Base-by-base conservation (phyloP, 768 basidiomycete species). In the Xerocomellus chrysenteron region DNA sequence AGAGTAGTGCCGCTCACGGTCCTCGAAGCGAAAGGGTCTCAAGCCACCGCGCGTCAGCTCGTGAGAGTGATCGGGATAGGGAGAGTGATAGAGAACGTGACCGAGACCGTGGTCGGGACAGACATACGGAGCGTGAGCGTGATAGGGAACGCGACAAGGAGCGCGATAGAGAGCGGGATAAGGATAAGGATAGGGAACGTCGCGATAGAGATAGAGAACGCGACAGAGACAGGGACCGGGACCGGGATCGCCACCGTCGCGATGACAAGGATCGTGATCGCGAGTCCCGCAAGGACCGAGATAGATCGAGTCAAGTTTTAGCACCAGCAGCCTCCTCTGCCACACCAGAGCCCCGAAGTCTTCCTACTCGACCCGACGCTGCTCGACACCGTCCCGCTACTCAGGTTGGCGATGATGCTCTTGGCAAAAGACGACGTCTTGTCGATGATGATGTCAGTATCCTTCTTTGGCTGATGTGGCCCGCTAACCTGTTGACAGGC, bases 371-470 rank as follows among this genome's bases (percentile, higher is more conserved):
- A 52, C 83, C 86, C 39, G 89, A 88, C 52, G 69, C 76, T 19
- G 70, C 79, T 21, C 77, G 87, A 56, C 82, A 86, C 65, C 79
- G 87, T 6, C 57, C 58, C n/a, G 74, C 72, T 50, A 61, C 71
- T 5, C 75, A 75, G 43, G 73, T 73, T 49, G 71, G 67, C 10
- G 89, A 92, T 48, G 90, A 92, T 45, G 77, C 74, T 4, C 78
- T 90, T 26, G 88, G 89, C 32, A 92, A 92, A 72, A 80, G 90
- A 67, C 77, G 88, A 57, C 76, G 90, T 52, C 75, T 79, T 21
- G 65, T 77, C 0, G 90, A 92, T 33, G 90, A 92, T 52, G 90
- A 92, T 64, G 90, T 91, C 66, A 67, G 85, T 75, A 7, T 32
- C 40, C 39, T 24, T 13, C 39, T 46, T 50, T 39, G 21, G 16